Conservation (phyloP, 768 basidiomycete genomes). For the Russula earlei region DNA sequence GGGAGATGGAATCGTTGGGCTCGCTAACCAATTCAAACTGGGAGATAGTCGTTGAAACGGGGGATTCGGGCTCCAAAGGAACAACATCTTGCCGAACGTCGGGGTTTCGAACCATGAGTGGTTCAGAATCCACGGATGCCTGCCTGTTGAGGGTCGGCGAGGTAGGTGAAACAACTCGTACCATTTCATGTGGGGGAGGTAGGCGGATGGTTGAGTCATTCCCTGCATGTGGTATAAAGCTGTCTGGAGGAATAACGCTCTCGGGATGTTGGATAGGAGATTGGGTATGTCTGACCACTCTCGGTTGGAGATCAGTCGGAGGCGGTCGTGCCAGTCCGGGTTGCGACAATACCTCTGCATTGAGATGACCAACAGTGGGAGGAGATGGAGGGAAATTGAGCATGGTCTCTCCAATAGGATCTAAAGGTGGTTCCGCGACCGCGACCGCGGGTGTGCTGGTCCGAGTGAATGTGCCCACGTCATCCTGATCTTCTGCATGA, state of each 20-base stretch:
- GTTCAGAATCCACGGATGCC: background rate
- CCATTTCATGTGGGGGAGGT: slow-evolving; percentile 18
- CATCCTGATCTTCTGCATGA: slow-evolving; percentile 1
- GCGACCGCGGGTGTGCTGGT: background rate
- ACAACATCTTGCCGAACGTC: slow-evolving; percentile 2
- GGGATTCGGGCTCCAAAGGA: slow-evolving; percentile 14
- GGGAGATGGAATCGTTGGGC: slow-evolving; percentile 7
- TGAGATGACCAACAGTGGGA: background rate
- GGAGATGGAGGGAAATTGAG: slow-evolving; percentile 16
- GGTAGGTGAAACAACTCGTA: background rate
- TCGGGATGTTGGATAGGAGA: slow-evolving; percentile 12
- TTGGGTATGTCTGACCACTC: slow-evolving; percentile 4
- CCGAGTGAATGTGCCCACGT: background rate
- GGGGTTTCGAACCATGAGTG: slow-evolving; percentile 20
- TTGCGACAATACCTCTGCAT: background rate
- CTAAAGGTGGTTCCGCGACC: slow-evolving; percentile 4
- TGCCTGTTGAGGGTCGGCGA: background rate
- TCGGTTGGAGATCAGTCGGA: background rate
- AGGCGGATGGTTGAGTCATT: slow-evolving; percentile 16
- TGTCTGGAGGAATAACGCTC: slow-evolving; percentile 14
- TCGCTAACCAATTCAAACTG: slow-evolving; percentile 20
- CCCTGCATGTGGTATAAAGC: slow-evolving; percentile 16
- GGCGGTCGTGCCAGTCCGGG: background rate
- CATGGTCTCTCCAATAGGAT: slow-evolving; percentile 18
- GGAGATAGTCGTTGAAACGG: slow-evolving; percentile 19